Evolutionary conservation across 441 rosid genomes (phyloP).

Genomic region (Erodium chrysanthum): DNA sequence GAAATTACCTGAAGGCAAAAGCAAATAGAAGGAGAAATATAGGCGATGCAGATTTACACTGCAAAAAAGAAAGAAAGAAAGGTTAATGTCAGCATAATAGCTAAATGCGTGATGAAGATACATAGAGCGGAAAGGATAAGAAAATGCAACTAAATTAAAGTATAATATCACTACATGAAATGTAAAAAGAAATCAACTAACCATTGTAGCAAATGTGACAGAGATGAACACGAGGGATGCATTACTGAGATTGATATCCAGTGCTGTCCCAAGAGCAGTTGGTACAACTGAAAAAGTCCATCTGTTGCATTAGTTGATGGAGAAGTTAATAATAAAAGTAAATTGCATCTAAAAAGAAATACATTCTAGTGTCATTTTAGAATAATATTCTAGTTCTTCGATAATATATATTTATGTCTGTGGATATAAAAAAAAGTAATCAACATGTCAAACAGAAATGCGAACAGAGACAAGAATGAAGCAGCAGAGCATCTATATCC

Average conservation of each 20-base stretch:
- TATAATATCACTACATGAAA: conserved; percentile 8
- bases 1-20: conserved; percentile 88
- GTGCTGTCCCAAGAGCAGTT: conserved; percentile 87
- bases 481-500: background rate
- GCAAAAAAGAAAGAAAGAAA: conserved; percentile 25
- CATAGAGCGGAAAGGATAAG: background rate
- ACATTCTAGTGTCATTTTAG: background rate
- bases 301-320: conserved; percentile 69
- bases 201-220: conserved; percentile 99
- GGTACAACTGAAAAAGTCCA: conserved; percentile 95
- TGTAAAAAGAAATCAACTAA: conserved; percentile 28
- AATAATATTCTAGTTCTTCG: background rate
- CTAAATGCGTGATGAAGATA: conserved; percentile 3
- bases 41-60: conserved; percentile 99
- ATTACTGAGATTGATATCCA: conserved; percentile 94
- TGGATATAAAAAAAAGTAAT: background rate
- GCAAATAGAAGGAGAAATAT: conserved; percentile 92
- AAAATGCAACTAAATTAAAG: conserved; percentile 1
- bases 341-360: background rate
- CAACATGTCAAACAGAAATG: background rate
- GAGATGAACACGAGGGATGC: conserved; percentile 95
- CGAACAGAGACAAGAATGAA: background rate
- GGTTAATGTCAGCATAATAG: conserved; percentile 17
- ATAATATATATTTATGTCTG: background rate
- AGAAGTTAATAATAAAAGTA: conserved; percentile 41